These are phyloP conservation scores for Neoscytalidium dimidiatum DNA, from an alignment of 2,329 filamentous ascomycete genomes.

Conservation along the genomic window DNA sequence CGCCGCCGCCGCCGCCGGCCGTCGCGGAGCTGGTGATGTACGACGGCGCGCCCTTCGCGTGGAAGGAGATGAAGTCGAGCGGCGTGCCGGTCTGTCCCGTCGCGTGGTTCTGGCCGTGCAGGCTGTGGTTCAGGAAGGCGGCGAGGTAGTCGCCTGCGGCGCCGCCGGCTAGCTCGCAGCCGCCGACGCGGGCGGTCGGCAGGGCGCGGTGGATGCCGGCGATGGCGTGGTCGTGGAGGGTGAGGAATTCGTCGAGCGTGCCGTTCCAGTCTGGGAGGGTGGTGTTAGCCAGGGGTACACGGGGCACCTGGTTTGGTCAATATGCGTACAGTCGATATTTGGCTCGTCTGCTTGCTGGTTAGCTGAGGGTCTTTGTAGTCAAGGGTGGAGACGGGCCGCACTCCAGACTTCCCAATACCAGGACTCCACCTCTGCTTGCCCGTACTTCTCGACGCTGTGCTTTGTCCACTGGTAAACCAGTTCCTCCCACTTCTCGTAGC, in stretches of 20 bases:
- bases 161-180: slow-evolving; percentile 1
- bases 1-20: not conserved
- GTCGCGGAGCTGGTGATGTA: slow-evolving; percentile 5
- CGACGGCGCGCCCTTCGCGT: slow-evolving; percentile 8
- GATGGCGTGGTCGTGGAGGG: slow-evolving; percentile 11
- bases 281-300: not conserved
- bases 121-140: slow-evolving; percentile 2
- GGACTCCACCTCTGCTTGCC: not conserved
- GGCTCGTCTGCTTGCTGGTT: not conserved
- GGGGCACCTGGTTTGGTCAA: not conserved
- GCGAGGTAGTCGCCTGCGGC: slow-evolving; percentile 2
- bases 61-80: slow-evolving; percentile 18
- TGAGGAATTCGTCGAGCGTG: not conserved
- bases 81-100: slow-evolving; percentile 10
- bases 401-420: slow-evolving; percentile 20
- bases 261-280: slow-evolving; percentile 1
- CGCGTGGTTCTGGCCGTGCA: slow-evolving; percentile 10
- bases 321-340: not conserved
- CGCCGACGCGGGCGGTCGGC: slow-evolving; percentile 7
- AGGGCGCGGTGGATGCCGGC: slow-evolving; percentile 6
- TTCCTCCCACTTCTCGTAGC: slow-evolving; percentile 13
- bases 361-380: not conserved
- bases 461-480: slow-evolving; percentile 14
- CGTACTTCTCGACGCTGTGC: slow-evolving; percentile 3
- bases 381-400: not conserved